A percentile compares a stretch with the other conserved stretches of the same genome.
Evolutionary conservation across 768 basidiomycete genomes (phyloP).

Genomic region (Amanita rubescens): DNA sequence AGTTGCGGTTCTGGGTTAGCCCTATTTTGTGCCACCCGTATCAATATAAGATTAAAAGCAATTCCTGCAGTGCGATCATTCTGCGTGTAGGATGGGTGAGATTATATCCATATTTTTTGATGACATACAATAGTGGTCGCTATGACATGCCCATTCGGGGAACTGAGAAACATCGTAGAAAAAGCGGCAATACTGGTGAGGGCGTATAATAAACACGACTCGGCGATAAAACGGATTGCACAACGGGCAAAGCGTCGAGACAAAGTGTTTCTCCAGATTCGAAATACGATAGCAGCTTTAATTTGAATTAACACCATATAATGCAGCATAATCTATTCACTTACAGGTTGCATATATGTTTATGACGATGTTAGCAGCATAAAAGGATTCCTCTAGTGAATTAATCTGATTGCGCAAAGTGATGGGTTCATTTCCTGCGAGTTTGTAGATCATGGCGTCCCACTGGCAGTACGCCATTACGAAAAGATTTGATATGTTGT

Average conservation of each 20-base stretch:
- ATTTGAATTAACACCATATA: neutral
- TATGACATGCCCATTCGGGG: neutral
- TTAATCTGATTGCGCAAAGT: no score
- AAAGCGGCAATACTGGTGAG: neutral
- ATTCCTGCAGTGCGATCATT: neutral
- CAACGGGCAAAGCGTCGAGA: neutral
- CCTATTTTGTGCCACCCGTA: neutral
- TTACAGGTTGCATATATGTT: slow-evolving; percentile 5
- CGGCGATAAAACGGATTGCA: neutral
- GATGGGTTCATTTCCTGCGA: no score
- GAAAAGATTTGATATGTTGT: neutral
- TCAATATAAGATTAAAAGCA: slow-evolving; percentile 6
- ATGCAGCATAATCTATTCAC: neutral
- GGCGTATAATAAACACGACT: slow-evolving; percentile 7
- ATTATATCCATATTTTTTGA: no score
- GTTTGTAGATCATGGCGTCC: no score
- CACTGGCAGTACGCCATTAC: neutral
- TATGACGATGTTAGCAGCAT: neutral
- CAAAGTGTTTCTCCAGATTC: neutral
- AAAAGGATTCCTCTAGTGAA: no score
- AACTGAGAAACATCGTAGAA: no score
- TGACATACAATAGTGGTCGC: neutral
- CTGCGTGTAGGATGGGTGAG: neutral
- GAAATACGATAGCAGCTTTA: neutral
- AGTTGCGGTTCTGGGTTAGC: no score